Evolutionary conservation across 495 filamentous ascomycete species (phyloP), one percentile per base, ranked within the genome.

Genomic region (Penicillium goetzii): DNA sequence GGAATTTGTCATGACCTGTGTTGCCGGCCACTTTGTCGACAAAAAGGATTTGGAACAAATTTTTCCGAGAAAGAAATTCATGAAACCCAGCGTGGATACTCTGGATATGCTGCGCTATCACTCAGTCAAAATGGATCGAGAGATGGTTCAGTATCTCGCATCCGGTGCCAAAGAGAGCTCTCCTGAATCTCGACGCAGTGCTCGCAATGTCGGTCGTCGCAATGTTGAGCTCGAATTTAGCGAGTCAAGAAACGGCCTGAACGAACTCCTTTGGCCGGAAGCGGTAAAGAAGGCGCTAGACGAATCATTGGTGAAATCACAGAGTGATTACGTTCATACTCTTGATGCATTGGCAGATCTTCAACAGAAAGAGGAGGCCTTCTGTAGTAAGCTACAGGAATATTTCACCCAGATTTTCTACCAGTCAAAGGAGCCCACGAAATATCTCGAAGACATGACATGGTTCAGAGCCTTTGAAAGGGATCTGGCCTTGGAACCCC

Each of bases 1-100:
- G 63, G 54, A 62, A 1, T 66, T 66, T 34, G 14, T 66, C 15
- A 66, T 62, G 49, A 54, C 59, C 15, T 66, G 63, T 28, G 23
- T 66, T 23, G 59, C 41, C 3, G 62, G 62, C 4, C 40, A 56
- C 2, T 64, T 64, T 5, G 21, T 64, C 15, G 12, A 14, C 10
- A 64, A 64, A 23, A 9, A 60, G 9, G 32, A 60, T 6, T 14
- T 64, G 10, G 7, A 4, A 17, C 2, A n/a, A 6, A 30, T 57
- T 7, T 55, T 59, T 30, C 11, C 2, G 2, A 12, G 14, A 32
- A 23, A 3, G 4, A 4, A n/a, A 34, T 59, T 28, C 36, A 21
- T 9, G n/a, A 32, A 12, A 12, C 33, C 14, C 8, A 38, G 55
- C 3, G 47, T 59, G 9, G 56, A 59, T 49, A 59, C 23, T 34